Evolutionary conservation across 192 early-diverging fungal species (phyloP).

Genomic region (Gonapodya sp.): DNA sequence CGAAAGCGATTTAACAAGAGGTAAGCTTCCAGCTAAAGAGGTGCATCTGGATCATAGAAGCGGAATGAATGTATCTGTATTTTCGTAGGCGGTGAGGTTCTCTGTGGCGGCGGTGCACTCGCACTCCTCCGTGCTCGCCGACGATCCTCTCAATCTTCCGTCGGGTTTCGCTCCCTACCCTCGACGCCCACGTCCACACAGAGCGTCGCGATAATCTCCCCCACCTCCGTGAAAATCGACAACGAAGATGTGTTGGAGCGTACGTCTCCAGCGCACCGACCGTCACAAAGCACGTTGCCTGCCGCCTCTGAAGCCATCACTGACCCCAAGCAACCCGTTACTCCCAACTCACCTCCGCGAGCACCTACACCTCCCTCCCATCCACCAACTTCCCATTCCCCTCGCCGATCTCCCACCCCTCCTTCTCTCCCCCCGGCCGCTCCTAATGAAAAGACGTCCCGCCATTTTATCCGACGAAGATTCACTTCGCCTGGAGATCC

Average conservation of each 20-base stretch:
- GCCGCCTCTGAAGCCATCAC: background rate
- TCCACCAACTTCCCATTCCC: background rate
- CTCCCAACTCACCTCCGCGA: background rate
- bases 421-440: background rate
- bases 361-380: background rate
- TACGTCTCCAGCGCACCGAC: background rate
- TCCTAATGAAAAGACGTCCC: background rate
- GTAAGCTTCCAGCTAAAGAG: background rate
- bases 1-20: background rate
- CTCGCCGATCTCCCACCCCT: background rate
- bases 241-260: too few relatives aligned
- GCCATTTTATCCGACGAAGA: too few relatives aligned
- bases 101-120: background rate
- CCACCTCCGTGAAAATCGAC: too few relatives aligned
- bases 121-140: background rate
- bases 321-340: background rate
- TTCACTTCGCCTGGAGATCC: too few relatives aligned
- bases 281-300: background rate
- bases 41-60: background rate
- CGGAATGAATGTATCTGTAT: background rate
- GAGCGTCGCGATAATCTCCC: background rate
- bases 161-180: background rate
- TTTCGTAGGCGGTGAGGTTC: background rate
- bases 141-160: background rate
- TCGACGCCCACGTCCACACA: background rate